Conservation (phyloP, 2,329 filamentous ascomycete species). For the Alternaria longipes region DNA sequence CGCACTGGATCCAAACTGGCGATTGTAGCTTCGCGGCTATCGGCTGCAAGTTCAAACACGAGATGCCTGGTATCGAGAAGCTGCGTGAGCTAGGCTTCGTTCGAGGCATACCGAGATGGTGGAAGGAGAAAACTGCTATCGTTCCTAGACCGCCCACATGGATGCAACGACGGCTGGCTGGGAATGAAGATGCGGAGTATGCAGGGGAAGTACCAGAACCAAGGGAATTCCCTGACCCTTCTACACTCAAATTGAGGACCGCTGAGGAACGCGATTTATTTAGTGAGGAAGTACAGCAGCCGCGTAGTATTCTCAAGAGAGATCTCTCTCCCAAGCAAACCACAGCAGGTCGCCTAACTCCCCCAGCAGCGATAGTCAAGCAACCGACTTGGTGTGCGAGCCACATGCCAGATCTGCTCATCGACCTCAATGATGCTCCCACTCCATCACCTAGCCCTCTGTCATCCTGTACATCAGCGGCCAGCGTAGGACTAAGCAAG, state of each 20-base stretch:
- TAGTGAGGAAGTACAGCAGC: not conserved
- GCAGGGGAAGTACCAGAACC: not conserved
- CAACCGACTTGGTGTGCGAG: not conserved
- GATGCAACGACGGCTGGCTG: slow-evolving; percentile 33
- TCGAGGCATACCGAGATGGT: slow-evolving; percentile 63
- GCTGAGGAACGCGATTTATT: not conserved
- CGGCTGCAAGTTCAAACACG: slow-evolving; percentile 88
- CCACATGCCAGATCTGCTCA: slow-evolving; percentile 15
- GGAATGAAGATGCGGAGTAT: slow-evolving; percentile 3
- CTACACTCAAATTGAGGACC: not conserved
- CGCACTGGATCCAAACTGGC: slow-evolving; percentile 88
- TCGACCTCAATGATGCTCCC: slow-evolving; percentile 19
- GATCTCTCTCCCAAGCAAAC: not conserved
- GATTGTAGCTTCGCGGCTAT: slow-evolving; percentile 86
- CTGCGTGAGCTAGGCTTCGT: slow-evolving; percentile 74
- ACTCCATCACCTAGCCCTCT: slow-evolving; percentile 9
- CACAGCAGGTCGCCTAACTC: not conserved
- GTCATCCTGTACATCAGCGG: not conserved
- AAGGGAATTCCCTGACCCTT: slow-evolving; percentile 20
- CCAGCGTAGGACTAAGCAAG: not conserved
- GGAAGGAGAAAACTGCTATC: slow-evolving; percentile 57
- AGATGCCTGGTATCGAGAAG: slow-evolving; percentile 80
- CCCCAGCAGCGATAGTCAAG: not conserved
- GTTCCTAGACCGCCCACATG: slow-evolving; percentile 28
- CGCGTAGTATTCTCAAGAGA: not conserved